phyloP scores from a whole-genome alignment of 78 protist genomes.

The Guillardia theta region DNA sequence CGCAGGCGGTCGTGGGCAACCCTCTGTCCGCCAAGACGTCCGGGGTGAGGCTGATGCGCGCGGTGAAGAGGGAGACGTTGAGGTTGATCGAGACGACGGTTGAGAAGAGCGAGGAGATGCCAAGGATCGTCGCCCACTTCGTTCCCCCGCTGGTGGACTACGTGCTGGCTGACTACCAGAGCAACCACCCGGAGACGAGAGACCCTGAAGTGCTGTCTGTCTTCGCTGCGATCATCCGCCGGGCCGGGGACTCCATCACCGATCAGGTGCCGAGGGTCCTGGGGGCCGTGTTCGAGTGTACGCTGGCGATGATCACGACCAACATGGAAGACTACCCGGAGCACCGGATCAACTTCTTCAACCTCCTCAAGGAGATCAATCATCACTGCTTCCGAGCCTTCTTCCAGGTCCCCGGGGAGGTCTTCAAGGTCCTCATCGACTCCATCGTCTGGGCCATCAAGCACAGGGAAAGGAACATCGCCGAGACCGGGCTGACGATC shows the following conservation, averaged over 20 bases:
- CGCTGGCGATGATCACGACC: constrained; percentile 87
- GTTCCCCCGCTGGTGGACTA: constrained; percentile 85
- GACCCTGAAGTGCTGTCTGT: constrained; percentile 69
- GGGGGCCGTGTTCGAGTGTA: constrained; percentile 79
- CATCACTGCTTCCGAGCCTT: constrained; percentile 78
- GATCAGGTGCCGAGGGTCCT: constrained; percentile 62
- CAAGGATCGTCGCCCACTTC: constrained; percentile 38
- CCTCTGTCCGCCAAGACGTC: background rate
- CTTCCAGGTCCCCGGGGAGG: constrained; percentile 22
- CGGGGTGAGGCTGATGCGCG: constrained; percentile 46
- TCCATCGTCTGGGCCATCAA: constrained; percentile 91
- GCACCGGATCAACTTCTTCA: constrained; percentile 85
- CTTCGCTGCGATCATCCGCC: constrained; percentile 60
- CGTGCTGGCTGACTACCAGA: constrained; percentile 82
- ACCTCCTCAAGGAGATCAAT: constrained; percentile 84
- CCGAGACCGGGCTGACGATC: constrained; percentile 83
- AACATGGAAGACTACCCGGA: constrained; percentile 90
- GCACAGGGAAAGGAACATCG: constrained; percentile 85
- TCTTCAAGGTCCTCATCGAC: constrained; percentile 82
- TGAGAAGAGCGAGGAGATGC: constrained; percentile 22
- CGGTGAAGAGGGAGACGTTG: background rate
- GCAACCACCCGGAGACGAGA: constrained; percentile 57
- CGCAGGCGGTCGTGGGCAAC: constrained; percentile 55
- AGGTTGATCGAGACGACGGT: background rate
- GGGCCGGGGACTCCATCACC: constrained; percentile 30